Evolutionary conservation across 805 yeast species (phyloP), one percentile per base, ranked within the genome.

Genomic region (Metschnikowia gruessii): DNA sequence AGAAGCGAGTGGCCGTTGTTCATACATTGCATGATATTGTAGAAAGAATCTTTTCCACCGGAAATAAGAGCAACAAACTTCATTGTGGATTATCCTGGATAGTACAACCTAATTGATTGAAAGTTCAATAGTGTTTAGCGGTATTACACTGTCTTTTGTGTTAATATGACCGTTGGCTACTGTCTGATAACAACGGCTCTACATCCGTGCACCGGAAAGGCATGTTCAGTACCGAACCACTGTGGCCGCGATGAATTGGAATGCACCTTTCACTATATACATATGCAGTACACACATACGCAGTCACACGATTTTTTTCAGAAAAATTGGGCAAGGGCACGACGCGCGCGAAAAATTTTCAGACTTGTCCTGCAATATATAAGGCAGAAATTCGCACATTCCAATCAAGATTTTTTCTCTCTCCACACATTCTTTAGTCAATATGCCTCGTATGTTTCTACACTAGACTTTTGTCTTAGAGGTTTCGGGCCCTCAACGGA

Each of bases 11-110:
- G 99, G 12, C 95, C 96, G 43, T 86, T 81, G 2, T 78, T 75
- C n/a, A 87, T 62, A 59, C 98, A 89, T 61, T 94, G 96, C 32
- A 89, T 68, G 13, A 92, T 81, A 61, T 91, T 94, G 64, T 78
- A 94, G 68, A 91, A 89, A 8, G 97, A 91, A 64, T 94, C 99
- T 60, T 94, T 94, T 0, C 99, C 99, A 4, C 99, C 99, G 0
- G 96, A 87, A 0, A 94, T 82, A 18, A 94, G 73, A 0, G 96
- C 99, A 29, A 90, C 87, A 60, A 91, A 87, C 64, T 89, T 90
- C 99, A 94, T 37, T 26, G n/a, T n/a, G n/a, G n/a, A n/a, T n/a
- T n/a, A n/a, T n/a, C n/a, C n/a, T n/a, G 12, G 28, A 36, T 36
- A 6, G n/a, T 18, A 3, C 12, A 26, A 10, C 9, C 28, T 26